These are phyloP conservation scores for Balamuthia mandrillaris DNA, from an alignment of 208 protist genomes.

Conservation along the genomic window DNA sequence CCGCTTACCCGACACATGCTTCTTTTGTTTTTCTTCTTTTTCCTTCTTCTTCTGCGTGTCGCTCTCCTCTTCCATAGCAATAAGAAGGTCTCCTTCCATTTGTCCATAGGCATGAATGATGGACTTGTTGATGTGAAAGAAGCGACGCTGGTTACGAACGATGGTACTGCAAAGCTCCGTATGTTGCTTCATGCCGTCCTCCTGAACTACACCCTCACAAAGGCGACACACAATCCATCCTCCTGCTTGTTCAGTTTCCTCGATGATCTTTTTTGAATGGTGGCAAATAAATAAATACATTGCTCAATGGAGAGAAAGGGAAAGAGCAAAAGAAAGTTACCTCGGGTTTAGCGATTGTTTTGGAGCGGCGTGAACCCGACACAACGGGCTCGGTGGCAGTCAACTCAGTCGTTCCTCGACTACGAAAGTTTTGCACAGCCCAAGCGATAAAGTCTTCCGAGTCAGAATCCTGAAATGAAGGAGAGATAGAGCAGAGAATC, in stretches of 20 bases:
- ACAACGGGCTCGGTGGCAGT: too few relatives aligned
- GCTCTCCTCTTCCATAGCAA: background rate
- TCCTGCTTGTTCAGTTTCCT: background rate
- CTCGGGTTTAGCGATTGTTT: too few relatives aligned
- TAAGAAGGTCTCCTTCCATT: background rate
- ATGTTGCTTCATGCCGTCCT: background rate
- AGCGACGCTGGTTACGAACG: background rate
- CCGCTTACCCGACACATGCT: too few relatives aligned
- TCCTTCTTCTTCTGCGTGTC: background rate
- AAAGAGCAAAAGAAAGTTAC: too few relatives aligned
- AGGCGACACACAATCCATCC: background rate
- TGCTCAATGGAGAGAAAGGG: too few relatives aligned
- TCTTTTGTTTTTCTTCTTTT: background rate
- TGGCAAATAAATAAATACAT: too few relatives aligned
- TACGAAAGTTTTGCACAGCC: background rate
- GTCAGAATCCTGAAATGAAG: background rate
- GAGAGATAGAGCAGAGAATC: too few relatives aligned
- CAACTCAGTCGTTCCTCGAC: too few relatives aligned
- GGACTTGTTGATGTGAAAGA: too few relatives aligned
- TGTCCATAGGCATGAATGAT: too few relatives aligned
- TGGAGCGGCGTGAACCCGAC: too few relatives aligned
- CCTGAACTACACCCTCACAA: background rate
- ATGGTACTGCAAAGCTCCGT: background rate
- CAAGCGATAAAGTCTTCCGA: conserved; percentile 3
- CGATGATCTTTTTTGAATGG: too few relatives aligned